Evolutionary conservation across 495 filamentous ascomycete species (phyloP).

Genomic region (Penicillium herquei): DNA sequence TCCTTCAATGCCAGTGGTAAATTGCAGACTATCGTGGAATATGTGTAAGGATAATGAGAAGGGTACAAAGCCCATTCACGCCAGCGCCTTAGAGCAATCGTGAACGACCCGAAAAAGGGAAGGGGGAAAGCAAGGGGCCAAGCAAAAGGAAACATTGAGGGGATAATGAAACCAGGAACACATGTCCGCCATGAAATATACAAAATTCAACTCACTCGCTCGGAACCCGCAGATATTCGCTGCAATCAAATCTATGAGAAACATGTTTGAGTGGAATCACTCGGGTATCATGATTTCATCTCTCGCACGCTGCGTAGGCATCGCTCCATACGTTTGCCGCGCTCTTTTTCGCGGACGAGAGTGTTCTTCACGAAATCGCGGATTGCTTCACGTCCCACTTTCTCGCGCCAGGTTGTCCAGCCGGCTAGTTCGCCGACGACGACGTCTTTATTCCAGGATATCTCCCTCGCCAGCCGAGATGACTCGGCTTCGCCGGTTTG

Average conservation of each 20-base stretch:
- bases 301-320: slow-evolving; percentile 43
- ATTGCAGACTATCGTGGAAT: not conserved
- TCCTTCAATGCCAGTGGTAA: too few relatives aligned
- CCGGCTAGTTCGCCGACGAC: slow-evolving; percentile 89
- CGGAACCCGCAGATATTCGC: not conserved
- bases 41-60: slow-evolving; percentile 3
- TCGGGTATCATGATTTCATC: slow-evolving; percentile 16
- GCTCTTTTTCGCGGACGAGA: slow-evolving; percentile 73
- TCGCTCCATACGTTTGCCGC: slow-evolving; percentile 77
- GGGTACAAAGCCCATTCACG: not conserved
- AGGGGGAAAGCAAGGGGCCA: not conserved
- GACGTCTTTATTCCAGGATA: slow-evolving; percentile 89
- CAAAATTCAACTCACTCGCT: slow-evolving; percentile 4
- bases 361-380: slow-evolving; percentile 72
- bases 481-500: slow-evolving; percentile 62
- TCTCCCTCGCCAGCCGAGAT: slow-evolving; percentile 65
- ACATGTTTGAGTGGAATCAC: slow-evolving; percentile 1
- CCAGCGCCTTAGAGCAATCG: slow-evolving; percentile 1
- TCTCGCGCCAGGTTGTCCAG: slow-evolving; percentile 85
- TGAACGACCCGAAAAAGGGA: not conserved
- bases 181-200: slow-evolving; percentile 25
- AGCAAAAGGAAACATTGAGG: slow-evolving; percentile 6
- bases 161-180: slow-evolving; percentile 13
- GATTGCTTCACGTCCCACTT: slow-evolving; percentile 70
- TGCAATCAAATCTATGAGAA: slow-evolving; percentile 16